A percentile compares a stretch with the other conserved stretches of the same genome.
phyloP scores from a whole-genome alignment of 352 stramenopile species.

The Globisporangium cederbergense region DNA sequence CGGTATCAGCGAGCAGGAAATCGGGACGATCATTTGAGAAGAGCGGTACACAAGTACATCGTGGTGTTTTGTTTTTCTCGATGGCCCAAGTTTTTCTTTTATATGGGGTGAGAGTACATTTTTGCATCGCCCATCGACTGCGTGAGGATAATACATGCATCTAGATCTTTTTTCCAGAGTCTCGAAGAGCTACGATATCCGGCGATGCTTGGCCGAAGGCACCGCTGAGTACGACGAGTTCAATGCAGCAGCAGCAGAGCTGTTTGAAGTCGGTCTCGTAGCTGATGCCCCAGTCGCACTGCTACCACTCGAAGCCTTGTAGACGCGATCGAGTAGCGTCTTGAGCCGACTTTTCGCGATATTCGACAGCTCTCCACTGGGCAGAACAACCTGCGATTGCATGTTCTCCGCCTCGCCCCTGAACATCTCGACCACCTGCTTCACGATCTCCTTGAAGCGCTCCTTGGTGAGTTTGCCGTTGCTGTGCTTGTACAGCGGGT shows the following conservation, averaged over 20 bases:
- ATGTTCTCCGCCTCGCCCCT: conserved; percentile 48
- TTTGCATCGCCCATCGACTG: not conserved
- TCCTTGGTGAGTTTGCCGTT: conserved; percentile 65
- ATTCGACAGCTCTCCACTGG: conserved; percentile 39
- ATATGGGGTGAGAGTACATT: not conserved
- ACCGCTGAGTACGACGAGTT: conserved; percentile 39
- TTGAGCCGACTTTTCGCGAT: conserved; percentile 69
- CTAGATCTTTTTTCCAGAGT: not conserved
- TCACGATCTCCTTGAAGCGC: conserved; percentile 76
- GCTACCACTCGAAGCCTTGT: conserved; percentile 33
- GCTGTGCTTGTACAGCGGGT: conserved; percentile 71
- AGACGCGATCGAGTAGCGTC: conserved; percentile 68
- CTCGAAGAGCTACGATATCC: conserved; percentile 22
- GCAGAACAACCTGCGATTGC: conserved; percentile 49
- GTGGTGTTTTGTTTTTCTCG: not conserved
- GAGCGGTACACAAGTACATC: not conserved
- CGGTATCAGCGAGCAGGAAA: conserved; percentile 37
- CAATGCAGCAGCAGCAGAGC: conserved; percentile 13
- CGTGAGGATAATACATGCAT: not conserved
- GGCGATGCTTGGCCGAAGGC: conserved; percentile 31
- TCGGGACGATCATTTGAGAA: conserved; percentile 25
- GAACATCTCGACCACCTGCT: conserved; percentile 61
- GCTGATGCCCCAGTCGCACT: not conserved
- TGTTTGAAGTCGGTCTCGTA: conserved; percentile 19
- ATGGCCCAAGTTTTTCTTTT: not conserved